Percentiles rank a stretch among this genome's conserved stretches.
phyloP scores from a whole-genome alignment of 1,284 basidiomycete species.

The Heliocybe sulcata region DNA sequence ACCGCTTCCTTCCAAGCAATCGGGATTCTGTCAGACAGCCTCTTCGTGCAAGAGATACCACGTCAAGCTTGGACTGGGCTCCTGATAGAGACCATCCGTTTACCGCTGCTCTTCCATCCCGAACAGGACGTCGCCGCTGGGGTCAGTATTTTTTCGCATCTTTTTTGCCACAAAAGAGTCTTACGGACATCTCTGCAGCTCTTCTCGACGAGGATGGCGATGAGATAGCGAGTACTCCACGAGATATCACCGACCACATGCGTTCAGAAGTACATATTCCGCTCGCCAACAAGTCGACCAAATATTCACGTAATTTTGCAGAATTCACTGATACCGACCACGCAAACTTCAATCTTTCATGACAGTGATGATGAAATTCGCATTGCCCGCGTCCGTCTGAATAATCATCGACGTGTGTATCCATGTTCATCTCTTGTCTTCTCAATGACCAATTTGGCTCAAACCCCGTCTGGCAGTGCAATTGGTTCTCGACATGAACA shows the following conservation, averaged over 20 bases:
- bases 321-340: not conserved
- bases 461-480: too few species aligned
- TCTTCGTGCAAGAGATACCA: not conserved
- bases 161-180: not conserved
- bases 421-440: not conserved
- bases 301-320: not conserved
- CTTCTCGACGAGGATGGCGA: conserved; percentile 12
- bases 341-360: not conserved
- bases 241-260: not conserved
- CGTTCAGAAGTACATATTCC: not conserved
- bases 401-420: not conserved
- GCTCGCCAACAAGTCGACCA: not conserved
- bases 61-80: not conserved
- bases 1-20: too few species aligned
- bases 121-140: conserved; percentile 14
- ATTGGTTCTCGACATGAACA: not conserved
- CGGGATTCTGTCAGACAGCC: too few species aligned
- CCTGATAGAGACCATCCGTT: not conserved
- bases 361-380: not conserved
- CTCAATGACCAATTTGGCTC: not conserved
- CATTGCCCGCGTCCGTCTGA: not conserved
- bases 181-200: conserved; percentile 8
- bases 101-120: too few species aligned
- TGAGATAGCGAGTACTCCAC: not conserved
- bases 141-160: conserved; percentile 6